Percentiles rank a stretch among this genome's conserved stretches.
These are phyloP conservation scores for Boletus sp. DNA, from an alignment of 768 basidiomycete species.

Conservation along the genomic window DNA sequence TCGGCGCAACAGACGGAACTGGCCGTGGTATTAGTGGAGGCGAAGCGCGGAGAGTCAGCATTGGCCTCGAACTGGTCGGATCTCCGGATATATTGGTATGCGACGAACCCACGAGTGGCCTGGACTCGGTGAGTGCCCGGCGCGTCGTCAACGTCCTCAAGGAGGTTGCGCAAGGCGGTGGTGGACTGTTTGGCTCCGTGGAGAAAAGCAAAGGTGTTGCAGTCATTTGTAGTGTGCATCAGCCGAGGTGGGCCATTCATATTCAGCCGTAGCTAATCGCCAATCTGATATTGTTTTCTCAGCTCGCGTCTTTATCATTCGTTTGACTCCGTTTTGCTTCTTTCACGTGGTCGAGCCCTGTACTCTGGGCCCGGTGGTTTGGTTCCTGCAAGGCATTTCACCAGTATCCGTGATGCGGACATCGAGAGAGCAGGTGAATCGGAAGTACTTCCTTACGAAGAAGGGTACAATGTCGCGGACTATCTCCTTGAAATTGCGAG, in stretches of 20 bases:
- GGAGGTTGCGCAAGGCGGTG: conserved; percentile 59
- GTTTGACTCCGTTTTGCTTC: conserved; percentile 78
- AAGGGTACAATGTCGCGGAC: conserved; percentile 91
- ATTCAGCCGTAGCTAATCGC: neutral
- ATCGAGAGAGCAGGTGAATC: conserved; percentile 36
- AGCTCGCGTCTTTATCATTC: conserved; percentile 83
- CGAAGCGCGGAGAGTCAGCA: conserved; percentile 87
- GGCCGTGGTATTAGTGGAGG: conserved; percentile 87
- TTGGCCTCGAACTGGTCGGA: conserved; percentile 86
- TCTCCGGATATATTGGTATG: conserved; percentile 81
- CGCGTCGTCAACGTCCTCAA: conserved; percentile 77
- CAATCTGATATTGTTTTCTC: neutral
- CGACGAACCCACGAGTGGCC: conserved; percentile 81
- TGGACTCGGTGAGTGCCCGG: conserved; percentile 86
- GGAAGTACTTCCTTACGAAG: conserved; percentile 52
- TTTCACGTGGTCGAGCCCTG: conserved; percentile 73
- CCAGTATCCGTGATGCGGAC: conserved; percentile 26
- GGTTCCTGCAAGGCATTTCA: conserved; percentile 67
- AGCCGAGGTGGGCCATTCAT: conserved; percentile 58
- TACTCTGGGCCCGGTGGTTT: conserved; percentile 79
- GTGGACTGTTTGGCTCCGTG: conserved; percentile 20
- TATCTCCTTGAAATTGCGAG: conserved; percentile 88
- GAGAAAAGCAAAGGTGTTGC: conserved; percentile 62
- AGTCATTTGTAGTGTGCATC: conserved; percentile 85
- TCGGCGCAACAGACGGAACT: conserved; percentile 63